Percentiles rank a stretch among this genome's conserved stretches.
phyloP scores from a whole-genome alignment of 306 rosid genomes.

The Cucumis cinereus region DNA sequence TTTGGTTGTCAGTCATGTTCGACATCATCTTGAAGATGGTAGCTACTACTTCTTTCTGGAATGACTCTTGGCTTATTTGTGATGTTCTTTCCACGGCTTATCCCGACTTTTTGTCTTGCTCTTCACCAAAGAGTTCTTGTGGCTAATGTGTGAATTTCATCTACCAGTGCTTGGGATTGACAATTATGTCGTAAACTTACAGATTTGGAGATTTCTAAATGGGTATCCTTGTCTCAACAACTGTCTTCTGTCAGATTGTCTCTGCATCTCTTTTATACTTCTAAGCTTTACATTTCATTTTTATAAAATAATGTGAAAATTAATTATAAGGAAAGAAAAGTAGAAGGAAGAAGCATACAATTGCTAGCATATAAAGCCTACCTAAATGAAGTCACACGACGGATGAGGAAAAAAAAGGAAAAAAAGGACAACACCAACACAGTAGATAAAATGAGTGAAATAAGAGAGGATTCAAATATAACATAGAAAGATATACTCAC shows the following conservation, averaged over 20 bases:
- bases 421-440: neutral
- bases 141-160: no score
- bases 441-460: neutral
- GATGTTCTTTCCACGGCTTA: no score
- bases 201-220: no score
- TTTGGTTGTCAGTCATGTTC: no score
- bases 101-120: no score
- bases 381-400: neutral
- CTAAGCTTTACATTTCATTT: neutral
- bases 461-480: slow-evolving; percentile 3
- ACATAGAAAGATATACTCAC: slow-evolving; percentile 41
- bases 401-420: neutral
- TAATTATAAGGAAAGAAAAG: neutral
- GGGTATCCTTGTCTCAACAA: no score
- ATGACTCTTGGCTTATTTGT: no score
- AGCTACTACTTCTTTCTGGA: no score
- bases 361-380: neutral
- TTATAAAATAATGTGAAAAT: neutral
- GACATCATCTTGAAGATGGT: no score
- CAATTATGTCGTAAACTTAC: no score
- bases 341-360: neutral
- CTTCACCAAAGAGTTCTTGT: no score
- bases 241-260: neutral
- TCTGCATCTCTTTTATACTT: neutral
- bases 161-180: no score